Evolutionary conservation across 495 filamentous ascomycete genomes (phyloP).

Genomic region (Aspergillus sclerotioniger): DNA sequence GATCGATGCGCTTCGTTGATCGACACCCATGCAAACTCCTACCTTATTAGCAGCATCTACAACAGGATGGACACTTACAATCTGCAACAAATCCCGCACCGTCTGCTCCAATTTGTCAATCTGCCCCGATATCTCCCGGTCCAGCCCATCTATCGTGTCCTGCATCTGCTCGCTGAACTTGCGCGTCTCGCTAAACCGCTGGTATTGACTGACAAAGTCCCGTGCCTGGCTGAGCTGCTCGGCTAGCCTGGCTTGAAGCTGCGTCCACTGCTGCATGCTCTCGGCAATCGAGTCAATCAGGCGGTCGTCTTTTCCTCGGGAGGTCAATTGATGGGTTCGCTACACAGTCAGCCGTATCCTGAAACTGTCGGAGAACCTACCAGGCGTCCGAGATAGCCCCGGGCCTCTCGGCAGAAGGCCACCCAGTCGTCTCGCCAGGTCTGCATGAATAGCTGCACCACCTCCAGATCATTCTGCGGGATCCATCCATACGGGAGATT

Average conservation of each 20-base stretch:
- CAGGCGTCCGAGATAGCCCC: slow-evolving; percentile 9
- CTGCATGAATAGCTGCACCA: slow-evolving; percentile 21
- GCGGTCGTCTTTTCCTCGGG: slow-evolving; percentile 14
- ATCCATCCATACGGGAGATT: slow-evolving; percentile 22
- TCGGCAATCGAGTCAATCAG: slow-evolving; percentile 16
- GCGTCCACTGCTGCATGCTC: slow-evolving; percentile 20
- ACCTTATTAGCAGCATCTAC: not conserved
- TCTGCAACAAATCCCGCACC: slow-evolving; percentile 22
- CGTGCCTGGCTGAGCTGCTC: slow-evolving; percentile 16
- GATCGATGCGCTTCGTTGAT: slow-evolving; percentile 31
- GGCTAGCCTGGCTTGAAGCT: slow-evolving; percentile 15
- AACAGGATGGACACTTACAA: slow-evolving; percentile 11
- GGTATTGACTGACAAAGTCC: slow-evolving; percentile 19
- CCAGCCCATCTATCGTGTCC: slow-evolving; percentile 14
- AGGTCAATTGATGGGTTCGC: slow-evolving; percentile 16
- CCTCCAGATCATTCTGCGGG: slow-evolving; percentile 18
- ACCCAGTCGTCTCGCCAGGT: slow-evolving; percentile 19
- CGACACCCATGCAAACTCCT: slow-evolving; percentile 27
- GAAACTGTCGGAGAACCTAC: slow-evolving; percentile 3
- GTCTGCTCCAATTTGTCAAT: slow-evolving; percentile 24
- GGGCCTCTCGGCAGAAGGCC: slow-evolving; percentile 15
- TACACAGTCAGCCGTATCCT: not conserved
- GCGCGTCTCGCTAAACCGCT: slow-evolving; percentile 15
- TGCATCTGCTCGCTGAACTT: slow-evolving; percentile 17
- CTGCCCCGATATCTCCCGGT: slow-evolving; percentile 12